phyloP scores from a whole-genome alignment of 2,329 filamentous ascomycete species.

The Monosporascus ibericus region DNA sequence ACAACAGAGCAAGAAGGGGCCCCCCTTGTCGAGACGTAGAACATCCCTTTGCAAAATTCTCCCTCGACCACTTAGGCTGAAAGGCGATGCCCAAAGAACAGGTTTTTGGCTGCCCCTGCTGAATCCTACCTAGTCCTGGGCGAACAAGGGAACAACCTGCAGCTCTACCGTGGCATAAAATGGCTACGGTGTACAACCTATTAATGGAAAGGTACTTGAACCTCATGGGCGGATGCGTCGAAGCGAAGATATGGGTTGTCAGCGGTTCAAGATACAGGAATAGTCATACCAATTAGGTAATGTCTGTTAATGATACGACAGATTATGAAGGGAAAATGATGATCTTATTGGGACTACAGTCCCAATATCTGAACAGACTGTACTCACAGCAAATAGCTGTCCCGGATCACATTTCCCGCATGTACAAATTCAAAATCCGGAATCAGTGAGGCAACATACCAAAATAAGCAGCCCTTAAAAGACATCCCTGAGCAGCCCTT shows the following conservation, averaged over 20 bases:
- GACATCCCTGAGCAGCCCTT: no score
- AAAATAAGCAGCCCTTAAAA: no score
- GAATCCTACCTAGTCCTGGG: background rate
- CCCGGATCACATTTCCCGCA: no score
- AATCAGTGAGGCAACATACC: no score
- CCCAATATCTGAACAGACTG: no score
- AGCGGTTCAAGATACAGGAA: background rate
- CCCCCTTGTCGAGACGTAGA: background rate
- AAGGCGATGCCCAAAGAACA: background rate
- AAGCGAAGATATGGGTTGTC: background rate
- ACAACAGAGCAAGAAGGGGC: background rate
- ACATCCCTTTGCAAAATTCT: background rate
- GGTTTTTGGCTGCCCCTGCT: background rate
- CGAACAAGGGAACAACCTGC: background rate
- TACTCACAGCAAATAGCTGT: no score
- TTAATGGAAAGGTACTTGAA: background rate
- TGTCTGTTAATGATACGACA: no score
- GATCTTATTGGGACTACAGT: no score
- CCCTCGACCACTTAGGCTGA: background rate
- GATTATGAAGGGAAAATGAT: no score
- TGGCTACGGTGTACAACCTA: background rate
- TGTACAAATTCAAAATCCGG: no score
- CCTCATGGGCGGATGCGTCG: background rate
- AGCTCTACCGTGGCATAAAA: background rate
- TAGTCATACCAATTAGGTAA: no score